Base-by-base conservation (phyloP, 2,329 filamentous ascomycete genomes). In the Ascochyta lentis region DNA sequence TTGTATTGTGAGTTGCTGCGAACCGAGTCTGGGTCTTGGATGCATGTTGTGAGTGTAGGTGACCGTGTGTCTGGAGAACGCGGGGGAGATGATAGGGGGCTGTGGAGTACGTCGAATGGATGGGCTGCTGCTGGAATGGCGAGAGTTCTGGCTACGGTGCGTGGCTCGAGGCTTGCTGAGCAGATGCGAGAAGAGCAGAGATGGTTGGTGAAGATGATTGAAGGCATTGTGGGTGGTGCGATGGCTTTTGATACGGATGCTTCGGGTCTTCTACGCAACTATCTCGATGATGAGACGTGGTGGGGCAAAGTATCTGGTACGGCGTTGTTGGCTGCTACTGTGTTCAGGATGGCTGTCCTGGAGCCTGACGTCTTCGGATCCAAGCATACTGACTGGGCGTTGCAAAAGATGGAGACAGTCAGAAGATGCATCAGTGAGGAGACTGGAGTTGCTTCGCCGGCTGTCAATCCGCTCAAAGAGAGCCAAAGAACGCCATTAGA, bases 271-370 rank as follows among this genome's bases (percentile, higher is more conserved):
- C 60, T 83, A 40, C 69, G 77, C 22, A 83, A 83, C 58, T 81
- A 82, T 54, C 69, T 83, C 23, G 74, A 79, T 45, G 74, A 80
- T 38, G 64, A 66, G 13, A 68, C 51, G 7, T 81, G 78, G 77
- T 81, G 78, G 63, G 79, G 76, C 2, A 81, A 84, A 63, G 77
- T 78, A 5, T 77, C 80, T 10, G 81, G 81, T 12, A 84, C 80
- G 4, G 71, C 79, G 4, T 60, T 83, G 22, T 60, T 83, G 19
- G 70, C 79, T 22, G 76, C 80, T 16, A 76, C 76, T 1, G 73
- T 72, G 12, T 81, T 81, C 60, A 76, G 81, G 4, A 74, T 82
- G 70, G 77, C 77, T n/a, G 65, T 75, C 2, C 55, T 81, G 16
- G 69, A 71, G n/a, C 75, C 79, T 2, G 57, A 54, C 3, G 59